Evolutionary conservation across 345 rosid species (phyloP), one percentile per base, ranked within the genome.

Genomic region (Excoecaria agallocha): DNA sequence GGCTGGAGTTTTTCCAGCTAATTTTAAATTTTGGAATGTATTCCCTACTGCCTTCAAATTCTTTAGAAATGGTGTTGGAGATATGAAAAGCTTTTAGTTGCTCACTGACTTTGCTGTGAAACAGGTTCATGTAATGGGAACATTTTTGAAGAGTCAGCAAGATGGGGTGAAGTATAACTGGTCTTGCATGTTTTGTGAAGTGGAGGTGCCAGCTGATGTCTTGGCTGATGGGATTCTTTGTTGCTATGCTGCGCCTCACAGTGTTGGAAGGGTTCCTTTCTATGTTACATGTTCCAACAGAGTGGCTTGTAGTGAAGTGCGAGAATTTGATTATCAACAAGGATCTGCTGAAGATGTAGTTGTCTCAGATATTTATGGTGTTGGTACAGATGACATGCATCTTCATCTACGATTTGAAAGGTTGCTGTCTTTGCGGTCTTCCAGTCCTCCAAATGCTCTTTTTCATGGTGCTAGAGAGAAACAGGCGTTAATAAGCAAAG

Each of bases 131-230:
- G 85, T 93, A 50, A 70, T 78, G 67, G 98, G 97, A 66, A 84
- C 78, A 66, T 93, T 91, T 83, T 81, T 93, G 80, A 88, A 70
- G 80, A 82, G 81, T 82, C 84, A 75, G 15, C 84, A 79, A 78
- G 94, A 93, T 79, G 87, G 87, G 76, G 67, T 72, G 3, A 85
- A 81, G 57, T 87, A 75, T 81, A 85, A 76, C 56, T 93, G 98
- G 98, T 93, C 98, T 72, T 93, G 98, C 66, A 93, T 93, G 98
- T 93, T 91, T 85, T 97, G 97, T 49, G 98, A 91, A 81, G 86
- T 91, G 79, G 98, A 94, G 82, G 97, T 94, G 86, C 94, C 94
- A 38, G 93, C 93, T 65, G 85, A 81, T 46, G 80, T 94, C 77
- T 77, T 94, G 76, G 90, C 89, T 0, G 89, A 88, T 64, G 97